Percentiles rank a stretch among this genome's conserved stretches.
Evolutionary conservation across 768 basidiomycete genomes (phyloP).

Genomic region (Rhizopogon sp.): DNA sequence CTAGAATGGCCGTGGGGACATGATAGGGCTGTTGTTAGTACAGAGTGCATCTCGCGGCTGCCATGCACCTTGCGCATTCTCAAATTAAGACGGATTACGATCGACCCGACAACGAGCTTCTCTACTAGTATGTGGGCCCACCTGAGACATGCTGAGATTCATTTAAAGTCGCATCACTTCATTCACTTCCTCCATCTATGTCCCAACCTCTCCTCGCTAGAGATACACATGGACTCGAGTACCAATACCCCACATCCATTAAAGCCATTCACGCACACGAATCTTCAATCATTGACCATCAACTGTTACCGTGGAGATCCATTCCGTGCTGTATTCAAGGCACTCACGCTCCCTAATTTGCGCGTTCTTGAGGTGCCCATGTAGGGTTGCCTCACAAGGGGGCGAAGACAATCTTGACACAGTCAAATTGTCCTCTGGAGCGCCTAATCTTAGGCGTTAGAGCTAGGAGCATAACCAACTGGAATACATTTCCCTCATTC

Average conservation of each 20-base stretch:
- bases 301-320: neutral
- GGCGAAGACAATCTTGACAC: constrained; percentile 13
- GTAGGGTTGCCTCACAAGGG: constrained; percentile 10
- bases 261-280: constrained; percentile 7
- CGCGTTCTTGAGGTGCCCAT: constrained; percentile 4
- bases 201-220: neutral
- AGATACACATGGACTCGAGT: neutral
- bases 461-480: too few species aligned
- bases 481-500: too few species aligned
- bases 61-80: constrained; percentile 9
- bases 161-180: neutral
- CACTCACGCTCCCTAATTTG: constrained; percentile 12
- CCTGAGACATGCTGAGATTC: constrained; percentile 11
- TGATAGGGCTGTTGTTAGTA: constrained; percentile 1
- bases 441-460: neutral
- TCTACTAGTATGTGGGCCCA: constrained; percentile 9
- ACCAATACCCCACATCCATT: neutral
- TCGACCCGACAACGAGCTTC: neutral
- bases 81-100: constrained; percentile 1
- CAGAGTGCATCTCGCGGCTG: constrained; percentile 1
- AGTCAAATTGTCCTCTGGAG: constrained; percentile 18
- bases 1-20: constrained; percentile 1
- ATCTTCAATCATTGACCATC: constrained; percentile 9
- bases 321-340: constrained; percentile 1
- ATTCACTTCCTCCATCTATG: neutral